Evolutionary conservation across 2,329 filamentous ascomycete species (phyloP).

Genomic region (Pseudofabraea citricarpa): DNA sequence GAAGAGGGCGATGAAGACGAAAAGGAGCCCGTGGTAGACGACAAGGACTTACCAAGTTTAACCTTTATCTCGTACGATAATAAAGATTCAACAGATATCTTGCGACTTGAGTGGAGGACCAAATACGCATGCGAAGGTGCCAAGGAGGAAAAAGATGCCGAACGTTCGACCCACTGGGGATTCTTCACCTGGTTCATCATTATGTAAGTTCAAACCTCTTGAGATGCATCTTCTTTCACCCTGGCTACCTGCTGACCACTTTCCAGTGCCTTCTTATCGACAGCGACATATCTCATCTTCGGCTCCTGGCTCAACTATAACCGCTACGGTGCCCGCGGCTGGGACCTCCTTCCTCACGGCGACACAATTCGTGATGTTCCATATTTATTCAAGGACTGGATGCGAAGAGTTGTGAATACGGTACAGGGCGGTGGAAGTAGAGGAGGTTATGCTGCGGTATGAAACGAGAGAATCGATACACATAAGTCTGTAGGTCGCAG

Average conservation of each 20-base stretch:
- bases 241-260: conserved; percentile 6
- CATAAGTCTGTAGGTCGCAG: no score
- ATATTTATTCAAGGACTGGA: conserved; percentile 87
- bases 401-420: conserved; percentile 72
- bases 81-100: conserved; percentile 49
- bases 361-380: conserved; percentile 90
- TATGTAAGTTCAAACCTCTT: conserved; percentile 56
- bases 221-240: background rate
- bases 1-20: conserved; percentile 27
- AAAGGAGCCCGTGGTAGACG: conserved; percentile 26
- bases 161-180: conserved; percentile 66
- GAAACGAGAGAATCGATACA: no score
- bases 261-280: conserved; percentile 74
- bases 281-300: conserved; percentile 90
- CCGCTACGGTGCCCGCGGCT: conserved; percentile 88
- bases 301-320: conserved; percentile 99
- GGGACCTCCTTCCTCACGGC: conserved; percentile 89
- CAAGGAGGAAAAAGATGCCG: conserved; percentile 35
- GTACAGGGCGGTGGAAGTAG: conserved; percentile 79
- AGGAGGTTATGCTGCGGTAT: conserved; percentile 90
- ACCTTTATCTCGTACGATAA: conserved; percentile 72
- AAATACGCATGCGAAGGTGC: conserved; percentile 75
- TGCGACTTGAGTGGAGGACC: conserved; percentile 80
- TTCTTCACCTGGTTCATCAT: conserved; percentile 98
- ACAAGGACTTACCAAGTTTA: conserved; percentile 51